phyloP scores from a whole-genome alignment of 108 stramenopile species.

The Cyclotella distinguenda region DNA sequence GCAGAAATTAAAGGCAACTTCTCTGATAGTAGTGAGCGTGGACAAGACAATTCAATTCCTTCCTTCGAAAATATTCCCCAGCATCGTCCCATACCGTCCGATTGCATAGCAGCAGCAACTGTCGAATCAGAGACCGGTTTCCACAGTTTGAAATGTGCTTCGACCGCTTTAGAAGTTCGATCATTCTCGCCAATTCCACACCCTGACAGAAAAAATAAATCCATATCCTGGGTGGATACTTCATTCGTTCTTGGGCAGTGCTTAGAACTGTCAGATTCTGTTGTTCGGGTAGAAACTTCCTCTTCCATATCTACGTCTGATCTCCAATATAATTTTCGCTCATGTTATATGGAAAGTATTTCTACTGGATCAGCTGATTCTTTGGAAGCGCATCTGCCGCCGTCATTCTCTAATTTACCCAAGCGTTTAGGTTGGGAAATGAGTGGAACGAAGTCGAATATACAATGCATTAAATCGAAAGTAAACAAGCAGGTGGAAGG shows the following conservation, averaged over 20 bases:
- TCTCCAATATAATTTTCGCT: constrained; percentile 40
- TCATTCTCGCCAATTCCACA: constrained; percentile 21
- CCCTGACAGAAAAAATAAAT: neutral
- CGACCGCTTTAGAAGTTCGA: constrained; percentile 12
- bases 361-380: neutral
- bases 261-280: constrained; percentile 43
- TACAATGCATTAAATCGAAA: constrained; percentile 2
- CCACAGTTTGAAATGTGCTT: constrained; percentile 23
- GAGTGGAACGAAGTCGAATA: too few relatives aligned
- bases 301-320: constrained; percentile 15
- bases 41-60: neutral
- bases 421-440: constrained; percentile 40
- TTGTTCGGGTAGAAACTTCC: constrained; percentile 41
- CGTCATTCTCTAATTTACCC: neutral
- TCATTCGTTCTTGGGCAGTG: constrained; percentile 35
- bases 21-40: neutral
- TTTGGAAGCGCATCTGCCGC: neutral
- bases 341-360: constrained; percentile 33
- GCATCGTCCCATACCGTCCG: constrained; percentile 23
- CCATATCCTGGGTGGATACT: constrained; percentile 23
- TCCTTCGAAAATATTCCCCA: constrained; percentile 18
- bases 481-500: neutral
- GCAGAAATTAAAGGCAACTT: neutral
- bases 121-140: constrained; percentile 4
- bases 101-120: constrained; percentile 2